Percentiles rank a stretch among this genome's conserved stretches.
These are phyloP conservation scores for Hypoxylon sp. DNA, from an alignment of 2,329 filamentous ascomycete genomes.

Conservation along the genomic window DNA sequence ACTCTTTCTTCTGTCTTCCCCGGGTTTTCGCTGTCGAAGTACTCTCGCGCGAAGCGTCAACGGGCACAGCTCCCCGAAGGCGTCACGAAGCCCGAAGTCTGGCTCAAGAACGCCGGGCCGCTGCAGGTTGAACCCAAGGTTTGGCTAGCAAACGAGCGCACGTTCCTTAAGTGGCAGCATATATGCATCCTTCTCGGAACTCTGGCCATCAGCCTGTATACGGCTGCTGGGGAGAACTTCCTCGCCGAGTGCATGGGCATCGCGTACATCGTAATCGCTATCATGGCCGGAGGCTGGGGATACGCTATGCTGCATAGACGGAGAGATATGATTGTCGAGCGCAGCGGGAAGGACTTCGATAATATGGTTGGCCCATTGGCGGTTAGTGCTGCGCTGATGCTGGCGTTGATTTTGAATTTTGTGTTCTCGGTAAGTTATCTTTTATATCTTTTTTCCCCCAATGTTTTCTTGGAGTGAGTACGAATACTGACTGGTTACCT, in stretches of 20 bases:
- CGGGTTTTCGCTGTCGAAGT: conserved; percentile 85
- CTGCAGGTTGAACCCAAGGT: conserved; percentile 97
- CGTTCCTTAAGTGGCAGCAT: conserved; percentile 99
- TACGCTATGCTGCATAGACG: conserved; percentile 85
- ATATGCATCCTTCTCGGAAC: conserved; percentile 89
- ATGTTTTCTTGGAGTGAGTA: no score
- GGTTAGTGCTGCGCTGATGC: conserved; percentile 82
- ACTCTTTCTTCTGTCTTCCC: conserved; percentile 82
- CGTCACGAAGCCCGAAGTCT: conserved; percentile 85
- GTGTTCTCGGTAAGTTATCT: conserved; percentile 77
- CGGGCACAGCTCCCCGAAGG: conserved; percentile 80
- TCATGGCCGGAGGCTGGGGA: conserved; percentile 89
- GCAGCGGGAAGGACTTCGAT: conserved; percentile 95
- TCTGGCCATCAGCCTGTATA: conserved; percentile 87
- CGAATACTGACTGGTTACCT: background rate
- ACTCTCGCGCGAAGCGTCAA: conserved; percentile 71
- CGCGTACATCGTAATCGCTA: conserved; percentile 84
- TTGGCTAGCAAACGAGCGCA: conserved; percentile 98
- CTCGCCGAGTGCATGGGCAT: conserved; percentile 85
- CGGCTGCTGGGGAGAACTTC: conserved; percentile 85
- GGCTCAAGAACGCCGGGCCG: conserved; percentile 95
- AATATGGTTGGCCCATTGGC: conserved; percentile 87
- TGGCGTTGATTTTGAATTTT: conserved; percentile 89
- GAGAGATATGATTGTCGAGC: conserved; percentile 82
- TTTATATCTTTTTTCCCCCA: no score